Base-by-base conservation (phyloP, 805 yeast genomes). In the Teunomyces lycoperdinae region DNA sequence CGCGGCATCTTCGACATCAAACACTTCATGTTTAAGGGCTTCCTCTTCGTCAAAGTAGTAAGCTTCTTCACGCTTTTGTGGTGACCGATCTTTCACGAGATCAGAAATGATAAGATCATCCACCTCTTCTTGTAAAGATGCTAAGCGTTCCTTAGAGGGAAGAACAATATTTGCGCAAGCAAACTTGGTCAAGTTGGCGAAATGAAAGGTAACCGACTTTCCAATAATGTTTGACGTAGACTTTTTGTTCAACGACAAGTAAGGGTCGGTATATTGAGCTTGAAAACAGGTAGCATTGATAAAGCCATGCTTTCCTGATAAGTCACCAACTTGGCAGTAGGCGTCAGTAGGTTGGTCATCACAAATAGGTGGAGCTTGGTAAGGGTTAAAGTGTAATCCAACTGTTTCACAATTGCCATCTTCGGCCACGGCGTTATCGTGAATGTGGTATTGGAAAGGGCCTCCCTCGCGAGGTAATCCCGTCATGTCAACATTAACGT, bases 281-380 rank as follows among this genome's bases (percentile, higher is more conserved):
- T 83, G 85, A 63, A 79, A 83, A 61, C 89, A 84, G 9, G 88
- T 84, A 16, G 87, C 76, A 60, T 84, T 77, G 58, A 86, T 82
- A 67, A 69, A 77, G 9, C 92, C 92, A 64, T 85, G 90, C 62
- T 85, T 85, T 39, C 92, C 92, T 31, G 87, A 79, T 56, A 85
- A 78, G 60, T 85, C 91, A 49, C 92, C 92, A 36, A 85, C 79
- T 64, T 83, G 83, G 62, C 89, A 85, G 31, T 62, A 69, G 6
- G 83, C 63, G 63, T 85, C 85, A 55, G 76, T 71, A 13, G 69
- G 70, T 48, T 71, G 70, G 26, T 63, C 54, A 45, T 77, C 83
- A 63, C 89, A 84, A 43, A 71, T 73, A 16, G 72, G 64, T 8
- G 77, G 65, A 5, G 88, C 84, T 46, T 69, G 60, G 60, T 76